phyloP scores from a whole-genome alignment of 2,329 filamentous ascomycete genomes.

The Fusarium euwallaceae region DNA sequence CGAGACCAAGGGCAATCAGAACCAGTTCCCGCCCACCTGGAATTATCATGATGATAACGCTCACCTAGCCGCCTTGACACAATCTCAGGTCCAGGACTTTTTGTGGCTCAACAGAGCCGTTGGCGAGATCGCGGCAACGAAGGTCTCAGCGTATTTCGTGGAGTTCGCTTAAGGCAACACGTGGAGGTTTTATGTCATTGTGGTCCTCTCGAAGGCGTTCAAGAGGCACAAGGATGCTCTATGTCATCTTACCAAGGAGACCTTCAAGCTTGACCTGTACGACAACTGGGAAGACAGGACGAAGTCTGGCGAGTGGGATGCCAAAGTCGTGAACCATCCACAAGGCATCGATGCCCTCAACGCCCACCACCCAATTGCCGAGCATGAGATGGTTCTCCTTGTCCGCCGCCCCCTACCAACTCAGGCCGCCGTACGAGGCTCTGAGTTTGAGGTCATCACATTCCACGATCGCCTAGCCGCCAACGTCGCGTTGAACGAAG shows the following conservation, averaged over 20 bases:
- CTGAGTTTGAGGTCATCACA: not conserved
- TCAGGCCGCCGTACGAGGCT: not conserved
- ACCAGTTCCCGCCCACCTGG: not conserved
- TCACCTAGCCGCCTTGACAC: not conserved
- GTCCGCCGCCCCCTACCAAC: not conserved
- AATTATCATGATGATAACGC: not conserved
- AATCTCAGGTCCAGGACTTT: not conserved
- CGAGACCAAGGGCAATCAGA: not conserved
- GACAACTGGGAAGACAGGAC: not conserved
- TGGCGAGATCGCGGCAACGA: not conserved
- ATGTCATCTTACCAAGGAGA: not conserved
- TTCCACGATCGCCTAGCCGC: not conserved
- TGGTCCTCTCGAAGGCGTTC: not conserved
- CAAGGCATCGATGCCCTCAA: not conserved
- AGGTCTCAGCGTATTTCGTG: not conserved
- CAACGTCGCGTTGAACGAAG: not conserved
- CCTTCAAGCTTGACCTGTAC: not conserved
- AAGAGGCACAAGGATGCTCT: not conserved
- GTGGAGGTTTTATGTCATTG: not conserved
- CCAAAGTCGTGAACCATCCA: not conserved
- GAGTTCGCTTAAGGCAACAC: not conserved
- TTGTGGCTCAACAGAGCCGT: not conserved
- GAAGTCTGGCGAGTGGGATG: not conserved
- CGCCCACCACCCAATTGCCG: not conserved
- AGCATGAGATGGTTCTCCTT: not conserved